A percentile compares a stretch with the other conserved stretches of the same genome.
These are phyloP conservation scores for Acacia confusa DNA, from an alignment of 306 rosid genomes.

Conservation along the genomic window DNA sequence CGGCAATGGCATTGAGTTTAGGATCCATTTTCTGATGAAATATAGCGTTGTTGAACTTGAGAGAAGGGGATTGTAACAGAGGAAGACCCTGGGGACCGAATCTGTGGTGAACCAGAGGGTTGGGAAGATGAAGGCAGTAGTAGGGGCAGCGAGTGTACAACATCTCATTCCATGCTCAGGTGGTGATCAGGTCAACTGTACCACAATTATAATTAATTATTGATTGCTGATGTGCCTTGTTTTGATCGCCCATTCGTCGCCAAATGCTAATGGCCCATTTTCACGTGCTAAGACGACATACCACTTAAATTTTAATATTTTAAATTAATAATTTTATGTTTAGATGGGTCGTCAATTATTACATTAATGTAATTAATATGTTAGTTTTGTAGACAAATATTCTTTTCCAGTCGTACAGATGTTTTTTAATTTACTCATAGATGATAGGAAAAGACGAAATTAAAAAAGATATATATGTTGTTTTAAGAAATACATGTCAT, in stretches of 20 bases:
- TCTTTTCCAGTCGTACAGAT: too few species aligned
- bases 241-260: background rate
- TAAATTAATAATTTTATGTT: too few species aligned
- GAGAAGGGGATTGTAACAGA: background rate
- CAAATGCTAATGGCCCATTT: background rate
- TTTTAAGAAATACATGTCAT: too few species aligned
- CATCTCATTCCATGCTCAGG: constrained; percentile 28
- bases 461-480: too few species aligned
- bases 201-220: background rate
- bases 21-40: constrained; percentile 35
- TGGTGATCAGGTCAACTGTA: background rate
- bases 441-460: too few species aligned
- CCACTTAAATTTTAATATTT: too few species aligned
- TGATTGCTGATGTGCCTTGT: background rate
- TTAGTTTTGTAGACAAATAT: too few species aligned
- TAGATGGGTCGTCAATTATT: too few species aligned
- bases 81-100: constrained; percentile 3
- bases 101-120: constrained; percentile 15
- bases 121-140: background rate
- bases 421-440: too few species aligned
- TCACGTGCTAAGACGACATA: too few species aligned
- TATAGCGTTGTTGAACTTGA: background rate
- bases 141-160: constrained; percentile 6
- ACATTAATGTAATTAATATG: too few species aligned
- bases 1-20: background rate